phyloP scores from a whole-genome alignment of 2,329 filamentous ascomycete species.

The Alternaria sp. region DNA sequence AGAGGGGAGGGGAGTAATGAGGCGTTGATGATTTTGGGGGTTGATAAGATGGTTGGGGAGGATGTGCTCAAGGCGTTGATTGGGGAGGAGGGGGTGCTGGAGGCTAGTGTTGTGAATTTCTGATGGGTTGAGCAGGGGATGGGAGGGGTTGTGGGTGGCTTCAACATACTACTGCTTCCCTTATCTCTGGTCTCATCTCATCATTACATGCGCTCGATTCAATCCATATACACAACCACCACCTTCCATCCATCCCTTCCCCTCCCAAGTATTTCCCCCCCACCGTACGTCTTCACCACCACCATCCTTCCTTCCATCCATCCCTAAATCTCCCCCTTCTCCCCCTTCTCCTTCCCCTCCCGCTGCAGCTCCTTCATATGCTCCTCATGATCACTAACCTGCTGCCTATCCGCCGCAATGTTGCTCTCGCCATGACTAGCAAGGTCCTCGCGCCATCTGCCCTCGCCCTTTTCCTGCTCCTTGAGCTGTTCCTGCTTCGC shows the following conservation, averaged over 20 bases:
- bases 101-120: conserved; percentile 59
- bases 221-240: no score
- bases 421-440: conserved; percentile 50
- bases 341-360: conserved; percentile 49
- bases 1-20: conserved; percentile 58
- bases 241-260: no score
- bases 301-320: not conserved
- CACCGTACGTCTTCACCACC: no score
- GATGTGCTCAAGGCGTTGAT: conserved; percentile 60
- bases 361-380: conserved; percentile 55
- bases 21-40: conserved; percentile 81
- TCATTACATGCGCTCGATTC: no score
- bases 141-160: not conserved
- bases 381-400: conserved; percentile 50
- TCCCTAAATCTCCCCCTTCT: conserved; percentile 44
- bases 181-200: no score
- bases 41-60: conserved; percentile 68
- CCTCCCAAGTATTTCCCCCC: no score
- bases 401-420: conserved; percentile 51
- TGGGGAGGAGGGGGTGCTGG: conserved; percentile 57
- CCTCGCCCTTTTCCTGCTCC: conserved; percentile 52
- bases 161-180: not conserved
- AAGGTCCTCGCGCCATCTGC: conserved; percentile 53
- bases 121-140: conserved; percentile 5
- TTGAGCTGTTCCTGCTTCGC: conserved; percentile 54